Evolutionary conservation across 225 moss, liverwort and hornwort genomes (phyloP), one percentile per base, ranked within the genome.

Genomic region (Polytrichum formosum): DNA sequence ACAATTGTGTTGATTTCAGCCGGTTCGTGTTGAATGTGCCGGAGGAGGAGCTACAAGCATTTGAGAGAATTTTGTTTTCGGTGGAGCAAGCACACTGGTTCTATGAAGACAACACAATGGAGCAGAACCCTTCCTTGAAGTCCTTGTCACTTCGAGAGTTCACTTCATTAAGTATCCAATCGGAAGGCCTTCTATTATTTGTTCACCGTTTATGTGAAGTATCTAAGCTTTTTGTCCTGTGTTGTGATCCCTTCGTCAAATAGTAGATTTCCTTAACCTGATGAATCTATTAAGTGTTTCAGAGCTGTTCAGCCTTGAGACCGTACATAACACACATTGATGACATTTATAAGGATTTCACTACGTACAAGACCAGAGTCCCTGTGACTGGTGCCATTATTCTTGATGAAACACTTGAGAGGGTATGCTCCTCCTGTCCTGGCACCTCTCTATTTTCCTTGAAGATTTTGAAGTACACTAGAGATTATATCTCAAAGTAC

Each of bases 11-110:
- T 58, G 62, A 70, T 26, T 82, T 77, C 81, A 94, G 94, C 78
- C 88, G 97, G 18, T 94, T 98, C 66, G 88, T 98, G 46, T 82
- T 98, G 18, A 98, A 98, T 65, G 94, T 82, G 3, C 97, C 97
- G 0, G 94, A 92, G 31, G 98, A 98, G 80, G 94, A 98, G 80
- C 78, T 92, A 0, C 94, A 89, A 46, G 91, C 98, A 0, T 98
- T 98, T 46, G 98, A 98, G 74, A 88, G 98, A 70, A 92, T 98
- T 63, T 68, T 98, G 26, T 98, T 98, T 68, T 88, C 88, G 1
- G 91, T 98, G 56, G 98, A 98, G 85, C 94, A 98, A 72, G 98
- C 98, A 30, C 98, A 94, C 88, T 98, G 98, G 98, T 98, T 98
- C 26, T 94, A 98, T 25, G 94, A 98, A 64, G 98, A 98, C 63